Base-by-base conservation (phyloP, 2,329 filamentous ascomycete genomes). In the Aureobasidium zeae region DNA sequence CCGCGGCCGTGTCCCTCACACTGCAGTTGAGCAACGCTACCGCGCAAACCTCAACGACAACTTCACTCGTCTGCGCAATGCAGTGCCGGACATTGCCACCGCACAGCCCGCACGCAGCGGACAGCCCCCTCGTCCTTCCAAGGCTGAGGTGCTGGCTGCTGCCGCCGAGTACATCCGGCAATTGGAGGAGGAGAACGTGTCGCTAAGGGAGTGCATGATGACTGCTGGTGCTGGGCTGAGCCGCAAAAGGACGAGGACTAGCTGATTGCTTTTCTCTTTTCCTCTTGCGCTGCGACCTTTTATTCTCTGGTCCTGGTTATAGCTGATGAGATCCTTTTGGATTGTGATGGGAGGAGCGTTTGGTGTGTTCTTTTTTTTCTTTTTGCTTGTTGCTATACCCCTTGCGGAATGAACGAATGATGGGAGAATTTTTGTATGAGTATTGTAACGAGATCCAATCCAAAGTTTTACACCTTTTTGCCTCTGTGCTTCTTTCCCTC, bases 1-100 rank as follows among this genome's bases (percentile, higher is more conserved):
- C 3, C 21, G 28, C 11, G 26, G 28, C 20, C 22, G 21, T n/a
- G 30, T 19, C 7, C 26, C 20, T 25, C 43, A 45, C 22, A 32
- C 30, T 7, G 36, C 36, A 15, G 43, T 45, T 12, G 43, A 39
- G 43, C 43, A 45, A 32, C 28, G 43, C 21, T 45, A 45, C 22
- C 43, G 43, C 7, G 16, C 28, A 6, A 45, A 45, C 13, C 43
- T 45, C 2, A 26, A 32, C 3, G 28, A 39, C 10, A 28, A 45
- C 3, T 45, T 45, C 13, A 17, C 15, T 12, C 19, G 28, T 4
- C 17, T 45, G 34, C 25, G 34, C 19, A 26, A 31, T 10, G 29
- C 34, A 12, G 29, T 45, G 3, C 43, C 34, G 4, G 29, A 38
- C 12, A 39, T 38, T 13, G 17, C 26, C 2, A 45, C 35, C 13